Base-by-base conservation (phyloP, 2,329 filamentous ascomycete genomes). In the Colletotrichum chrysophilum region DNA sequence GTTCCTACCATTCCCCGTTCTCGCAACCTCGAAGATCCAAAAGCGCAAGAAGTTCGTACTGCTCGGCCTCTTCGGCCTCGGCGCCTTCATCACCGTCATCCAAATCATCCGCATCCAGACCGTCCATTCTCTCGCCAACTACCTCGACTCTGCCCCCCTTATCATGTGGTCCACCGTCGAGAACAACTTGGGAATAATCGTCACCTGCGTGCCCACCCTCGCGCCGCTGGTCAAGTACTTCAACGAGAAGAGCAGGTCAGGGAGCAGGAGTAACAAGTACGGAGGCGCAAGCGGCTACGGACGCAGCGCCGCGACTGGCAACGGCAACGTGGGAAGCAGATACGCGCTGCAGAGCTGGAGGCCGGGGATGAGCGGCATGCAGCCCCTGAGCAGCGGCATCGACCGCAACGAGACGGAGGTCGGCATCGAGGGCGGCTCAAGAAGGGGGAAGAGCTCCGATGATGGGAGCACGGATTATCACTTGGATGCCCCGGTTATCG, bases 41-140 rank as follows among this genome's bases (percentile, higher is more conserved):
- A 80, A 75, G 4, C 83, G 84, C 56, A 86, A 86, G 64, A 88
- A 89, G 80, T 66, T 85, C 12, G 83, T 87, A 3, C 81, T 89
- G 0, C 81, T 85, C 3, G 81, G 81, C 12, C 81, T 89, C 43
- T 89, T 89, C 78, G 84, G 83, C 4, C 83, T 90, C 14, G 89
- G 88, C 14, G 81, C 88, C 66, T 90, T 90, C 81, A 85, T 89
- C 65, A 88, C 87, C 10, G 77, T 88, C 67, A 88, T 89, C 71
- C 88, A 90, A 76, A 85, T 88, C 75, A 84, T 90, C 76, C 88
- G 88, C 28, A 87, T 90, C 72, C 84, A 87, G 68, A 88, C 86
- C 28, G 85, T 90, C 74, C 83, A 83, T 52, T 83, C 82, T 6
- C 84, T 89, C 5, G 77, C 79, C 18, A 86, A 86, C 77, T 87